A percentile compares a stretch with the other conserved stretches of the same genome.
These are phyloP conservation scores for Talinum fruticosum DNA, from an alignment of 148 eudicot species.

Conservation along the genomic window DNA sequence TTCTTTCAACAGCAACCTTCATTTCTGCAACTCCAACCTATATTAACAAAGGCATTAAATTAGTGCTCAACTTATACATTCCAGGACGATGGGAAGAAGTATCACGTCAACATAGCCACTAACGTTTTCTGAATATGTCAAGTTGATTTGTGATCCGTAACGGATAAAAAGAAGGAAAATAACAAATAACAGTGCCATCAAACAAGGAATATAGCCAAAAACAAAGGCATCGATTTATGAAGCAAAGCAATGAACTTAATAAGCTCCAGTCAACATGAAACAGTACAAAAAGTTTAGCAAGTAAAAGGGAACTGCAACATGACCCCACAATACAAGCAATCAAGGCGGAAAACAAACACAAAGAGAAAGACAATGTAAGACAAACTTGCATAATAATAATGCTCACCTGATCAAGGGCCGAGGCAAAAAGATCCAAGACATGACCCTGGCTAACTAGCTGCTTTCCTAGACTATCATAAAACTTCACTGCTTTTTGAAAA, in stretches of 20 bases:
- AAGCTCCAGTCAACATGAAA: not conserved
- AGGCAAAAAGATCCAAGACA: conserved; percentile 90
- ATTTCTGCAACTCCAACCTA: conserved; percentile 99
- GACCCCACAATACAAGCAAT: not conserved
- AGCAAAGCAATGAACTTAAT: not conserved
- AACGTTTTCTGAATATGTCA: not conserved
- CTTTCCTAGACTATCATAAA: conserved; percentile 70
- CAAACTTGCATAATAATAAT: not conserved
- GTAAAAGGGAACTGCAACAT: not conserved
- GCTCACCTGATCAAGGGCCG: conserved; percentile 96
- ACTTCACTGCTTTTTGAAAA: conserved; percentile 84
- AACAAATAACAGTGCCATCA: not conserved
- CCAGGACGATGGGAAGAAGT: not conserved
- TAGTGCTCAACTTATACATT: not conserved
- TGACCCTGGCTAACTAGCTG: conserved; percentile 95
- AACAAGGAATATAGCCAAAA: not conserved
- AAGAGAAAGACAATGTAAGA: not conserved
- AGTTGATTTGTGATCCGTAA: not conserved
- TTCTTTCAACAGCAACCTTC: conserved; percentile 92
- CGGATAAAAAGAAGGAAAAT: not conserved
- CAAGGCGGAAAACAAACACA: not conserved
- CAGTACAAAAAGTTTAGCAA: not conserved
- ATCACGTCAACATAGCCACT: conserved; percentile 1
- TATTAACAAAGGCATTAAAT: conserved; percentile 17
- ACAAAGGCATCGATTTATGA: too few relatives aligned